Conservation (phyloP, 371 early-diverging fungal species). For the Catenaria anguillulae region DNA sequence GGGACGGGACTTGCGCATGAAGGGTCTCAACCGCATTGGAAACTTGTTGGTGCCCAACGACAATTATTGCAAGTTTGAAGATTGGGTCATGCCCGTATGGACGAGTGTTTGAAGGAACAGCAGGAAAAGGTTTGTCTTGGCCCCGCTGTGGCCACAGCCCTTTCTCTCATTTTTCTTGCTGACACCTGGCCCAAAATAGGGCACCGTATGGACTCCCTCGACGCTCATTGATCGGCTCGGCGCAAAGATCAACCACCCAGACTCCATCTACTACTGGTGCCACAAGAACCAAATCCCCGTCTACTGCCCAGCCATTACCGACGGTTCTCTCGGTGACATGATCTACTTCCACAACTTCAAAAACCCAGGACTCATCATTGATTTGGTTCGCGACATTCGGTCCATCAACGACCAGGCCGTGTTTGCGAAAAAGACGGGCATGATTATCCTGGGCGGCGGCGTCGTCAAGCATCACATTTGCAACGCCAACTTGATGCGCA, state of each 20-base stretch:
- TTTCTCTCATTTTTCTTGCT: background rate
- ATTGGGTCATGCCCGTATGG: constrained; percentile 90
- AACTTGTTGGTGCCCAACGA: constrained; percentile 98
- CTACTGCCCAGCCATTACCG: constrained; percentile 97
- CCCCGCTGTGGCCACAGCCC: background rate
- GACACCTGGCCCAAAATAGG: constrained; percentile 20
- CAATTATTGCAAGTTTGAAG: constrained; percentile 98
- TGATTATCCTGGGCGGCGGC: constrained; percentile 98
- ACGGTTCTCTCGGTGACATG: constrained; percentile 99
- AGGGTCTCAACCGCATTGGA: constrained; percentile 96
- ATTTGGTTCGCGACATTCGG: constrained; percentile 90
- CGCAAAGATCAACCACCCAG: constrained; percentile 83
- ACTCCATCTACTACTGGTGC: constrained; percentile 95
- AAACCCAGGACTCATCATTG: constrained; percentile 88
- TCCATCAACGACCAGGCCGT: constrained; percentile 89
- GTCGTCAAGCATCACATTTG: constrained; percentile 98
- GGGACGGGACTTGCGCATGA: constrained; percentile 70
- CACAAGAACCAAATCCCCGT: constrained; percentile 95
- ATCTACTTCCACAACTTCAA: constrained; percentile 94
- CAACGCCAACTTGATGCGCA: constrained; percentile 98
- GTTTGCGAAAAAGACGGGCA: constrained; percentile 87
- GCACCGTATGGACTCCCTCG: constrained; percentile 83
- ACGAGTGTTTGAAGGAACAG: constrained; percentile 84
- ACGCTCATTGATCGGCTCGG: constrained; percentile 87
- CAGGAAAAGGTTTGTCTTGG: constrained; percentile 37